Conservation (phyloP, 1,284 basidiomycete species). For the Salmacisia buchloeana region DNA sequence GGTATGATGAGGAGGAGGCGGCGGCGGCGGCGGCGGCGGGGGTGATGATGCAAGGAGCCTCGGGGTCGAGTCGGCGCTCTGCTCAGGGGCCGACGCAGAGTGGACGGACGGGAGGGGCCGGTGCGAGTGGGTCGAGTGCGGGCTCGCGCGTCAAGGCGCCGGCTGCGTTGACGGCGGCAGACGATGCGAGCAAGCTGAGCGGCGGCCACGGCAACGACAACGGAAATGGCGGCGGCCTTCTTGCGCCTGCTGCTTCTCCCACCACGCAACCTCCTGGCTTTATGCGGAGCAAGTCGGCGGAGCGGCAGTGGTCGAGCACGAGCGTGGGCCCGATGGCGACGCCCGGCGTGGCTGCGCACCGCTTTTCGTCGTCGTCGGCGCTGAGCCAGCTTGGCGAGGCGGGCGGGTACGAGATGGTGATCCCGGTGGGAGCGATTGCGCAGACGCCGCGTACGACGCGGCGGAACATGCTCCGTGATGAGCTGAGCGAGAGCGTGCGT, state of each 20-base stretch:
- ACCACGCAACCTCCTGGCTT: too few relatives aligned
- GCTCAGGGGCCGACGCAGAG: too few relatives aligned
- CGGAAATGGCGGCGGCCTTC: too few relatives aligned
- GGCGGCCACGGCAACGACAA: too few relatives aligned
- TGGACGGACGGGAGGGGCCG: too few relatives aligned
- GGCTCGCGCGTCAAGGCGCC: background rate
- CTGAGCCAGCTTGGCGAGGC: conserved; percentile 6
- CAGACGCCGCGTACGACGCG: conserved; percentile 79
- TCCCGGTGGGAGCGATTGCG: conserved; percentile 65
- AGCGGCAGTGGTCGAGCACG: background rate
- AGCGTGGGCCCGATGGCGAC: conserved; percentile 18
- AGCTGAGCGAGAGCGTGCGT: conserved; percentile 76
- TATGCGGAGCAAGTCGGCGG: background rate
- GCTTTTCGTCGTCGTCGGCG: background rate
- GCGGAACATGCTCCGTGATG: conserved; percentile 73
- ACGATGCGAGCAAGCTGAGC: too few relatives aligned
- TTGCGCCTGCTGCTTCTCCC: too few relatives aligned
- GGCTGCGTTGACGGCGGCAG: background rate
- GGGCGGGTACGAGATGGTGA: background rate
- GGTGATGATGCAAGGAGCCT: too few relatives aligned
- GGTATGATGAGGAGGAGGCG: background rate
- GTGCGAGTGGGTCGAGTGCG: too few relatives aligned
- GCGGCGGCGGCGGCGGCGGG: too few relatives aligned
- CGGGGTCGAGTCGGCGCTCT: too few relatives aligned
- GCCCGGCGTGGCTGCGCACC: background rate